Base-by-base conservation (phyloP, 2,329 filamentous ascomycete genomes). In the Nakataea oryzae region DNA sequence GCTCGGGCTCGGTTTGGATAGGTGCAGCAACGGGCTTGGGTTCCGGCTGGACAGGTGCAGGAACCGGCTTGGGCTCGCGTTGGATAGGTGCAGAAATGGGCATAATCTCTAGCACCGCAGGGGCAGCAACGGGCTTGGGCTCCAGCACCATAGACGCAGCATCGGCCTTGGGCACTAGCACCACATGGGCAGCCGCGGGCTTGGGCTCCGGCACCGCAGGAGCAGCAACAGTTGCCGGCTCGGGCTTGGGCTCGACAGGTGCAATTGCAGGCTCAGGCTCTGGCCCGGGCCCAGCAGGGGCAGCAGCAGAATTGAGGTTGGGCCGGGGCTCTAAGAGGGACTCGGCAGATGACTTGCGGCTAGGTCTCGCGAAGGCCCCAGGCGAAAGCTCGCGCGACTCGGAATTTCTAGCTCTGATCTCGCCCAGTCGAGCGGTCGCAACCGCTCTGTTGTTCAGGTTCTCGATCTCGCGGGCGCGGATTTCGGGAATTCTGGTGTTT, bases 361-460 rank as follows among this genome's bases (percentile, higher is more conserved):
- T 72, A 3, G 70, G 66, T 54, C 66, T 71, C 11, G 71, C 74
- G 57, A 68, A 69, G 14, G 67, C 62, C 58, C 79, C 77, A 17
- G 79, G 77, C 0, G 78, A 80, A 8, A 74, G 69, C 9, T 76
- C 75, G 65, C 72, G 70, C 17, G 70, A 69, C 56, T 72, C 72
- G 4, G 77, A 75, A 67, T 84, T 82, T 62, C 71, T 74, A 61
- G 81, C 78, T 54, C 78, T 75, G 62, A 83, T 83, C 69, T 83
- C 81, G 41, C 79, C 81, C 3, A 85, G 70, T 34, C 76, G 75
- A 61, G 78, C 77, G 8, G 76, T 75, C n/a, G 81, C 78, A 21
- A 81, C 69, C 1, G 77, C 76, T 60, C 78, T 74, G 62, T 71
- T 78, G 6, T 82, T 79, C 29, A 79, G 66, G 2, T 74, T 67